These are phyloP conservation scores for Saturnispora silvae DNA, from an alignment of 805 yeast species.

Conservation along the genomic window DNA sequence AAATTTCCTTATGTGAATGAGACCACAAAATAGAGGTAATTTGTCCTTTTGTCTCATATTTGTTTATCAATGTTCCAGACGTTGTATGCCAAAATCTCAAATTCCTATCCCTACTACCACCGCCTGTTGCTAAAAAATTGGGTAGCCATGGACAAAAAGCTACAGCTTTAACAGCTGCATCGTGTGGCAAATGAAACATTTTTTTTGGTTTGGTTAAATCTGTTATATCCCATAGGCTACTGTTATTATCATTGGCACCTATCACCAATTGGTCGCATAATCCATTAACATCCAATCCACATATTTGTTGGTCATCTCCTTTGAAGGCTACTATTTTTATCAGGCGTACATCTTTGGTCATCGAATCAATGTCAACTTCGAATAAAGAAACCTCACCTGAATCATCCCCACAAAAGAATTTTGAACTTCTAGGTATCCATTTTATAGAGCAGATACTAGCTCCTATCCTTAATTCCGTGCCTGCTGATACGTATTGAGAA, in stretches of 20 bases:
- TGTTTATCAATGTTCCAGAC: conserved; percentile 59
- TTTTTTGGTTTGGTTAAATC: conserved; percentile 32
- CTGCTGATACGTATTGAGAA: conserved; percentile 15
- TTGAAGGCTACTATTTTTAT: conserved; percentile 25
- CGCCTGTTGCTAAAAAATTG: conserved; percentile 77
- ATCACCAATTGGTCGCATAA: conserved; percentile 52
- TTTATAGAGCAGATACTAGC: conserved; percentile 45
- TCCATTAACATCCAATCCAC: conserved; percentile 54
- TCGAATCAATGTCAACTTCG: conserved; percentile 18
- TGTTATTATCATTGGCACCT: conserved; percentile 78
- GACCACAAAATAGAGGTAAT: conserved; percentile 79
- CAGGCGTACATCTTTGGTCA: conserved; percentile 4
- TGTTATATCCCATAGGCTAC: conserved; percentile 64
- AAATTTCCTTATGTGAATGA: conserved; percentile 45
- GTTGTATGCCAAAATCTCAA: conserved; percentile 80
- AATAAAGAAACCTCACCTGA: conserved; percentile 45
- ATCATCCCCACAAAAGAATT: conserved; percentile 57
- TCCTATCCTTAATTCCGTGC: conserved; percentile 19
- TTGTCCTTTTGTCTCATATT: conserved; percentile 55
- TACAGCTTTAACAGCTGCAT: conserved; percentile 83
- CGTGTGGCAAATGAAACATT: conserved; percentile 46
- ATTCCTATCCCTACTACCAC: conserved; percentile 74
- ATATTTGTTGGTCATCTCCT: conserved; percentile 48
- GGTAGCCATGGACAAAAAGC: conserved; percentile 89
- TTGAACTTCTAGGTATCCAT: conserved; percentile 41